Percentiles rank a stretch among this genome's conserved stretches.
These are phyloP conservation scores for Panicum virgatum DNA, from an alignment of 202 grass and related monocot genomes.

Conservation along the genomic window DNA sequence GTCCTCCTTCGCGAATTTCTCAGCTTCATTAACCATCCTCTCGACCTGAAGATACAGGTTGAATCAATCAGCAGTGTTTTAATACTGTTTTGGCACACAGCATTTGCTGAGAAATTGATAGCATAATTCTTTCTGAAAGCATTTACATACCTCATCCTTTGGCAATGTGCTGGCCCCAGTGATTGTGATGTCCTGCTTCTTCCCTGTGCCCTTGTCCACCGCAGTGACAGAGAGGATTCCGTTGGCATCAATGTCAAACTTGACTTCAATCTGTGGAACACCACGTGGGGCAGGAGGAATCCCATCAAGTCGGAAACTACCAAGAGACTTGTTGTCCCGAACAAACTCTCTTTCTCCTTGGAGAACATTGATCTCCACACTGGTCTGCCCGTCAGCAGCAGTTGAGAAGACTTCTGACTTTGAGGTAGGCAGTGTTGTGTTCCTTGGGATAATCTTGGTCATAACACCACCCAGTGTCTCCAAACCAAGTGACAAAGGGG, in stretches of 20 bases:
- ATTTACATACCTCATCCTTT: slow-evolving; percentile 51
- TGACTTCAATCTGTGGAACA: slow-evolving; percentile 73
- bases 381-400: slow-evolving; percentile 65
- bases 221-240: slow-evolving; percentile 65
- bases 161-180: slow-evolving; percentile 67
- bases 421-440: slow-evolving; percentile 63
- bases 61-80: background rate
- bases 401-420: slow-evolving; percentile 76
- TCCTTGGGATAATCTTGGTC: slow-evolving; percentile 76
- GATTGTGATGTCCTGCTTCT: slow-evolving; percentile 79
- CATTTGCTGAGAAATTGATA: background rate
- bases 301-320: slow-evolving; percentile 73
- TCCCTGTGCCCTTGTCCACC: slow-evolving; percentile 69
- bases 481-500: slow-evolving; percentile 67
- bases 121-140: background rate
- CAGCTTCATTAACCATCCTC: slow-evolving; percentile 62
- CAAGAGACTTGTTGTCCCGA: slow-evolving; percentile 71
- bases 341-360: slow-evolving; percentile 78
- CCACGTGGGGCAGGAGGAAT: slow-evolving; percentile 66
- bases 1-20: slow-evolving; percentile 62
- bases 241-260: slow-evolving; percentile 71
- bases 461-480: slow-evolving; percentile 73
- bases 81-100: no score
- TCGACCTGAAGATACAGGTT: slow-evolving; percentile 46
- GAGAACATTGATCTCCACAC: slow-evolving; percentile 74